phyloP scores from a whole-genome alignment of 345 rosid genomes.

The Eucalyptus cloeziana region DNA sequence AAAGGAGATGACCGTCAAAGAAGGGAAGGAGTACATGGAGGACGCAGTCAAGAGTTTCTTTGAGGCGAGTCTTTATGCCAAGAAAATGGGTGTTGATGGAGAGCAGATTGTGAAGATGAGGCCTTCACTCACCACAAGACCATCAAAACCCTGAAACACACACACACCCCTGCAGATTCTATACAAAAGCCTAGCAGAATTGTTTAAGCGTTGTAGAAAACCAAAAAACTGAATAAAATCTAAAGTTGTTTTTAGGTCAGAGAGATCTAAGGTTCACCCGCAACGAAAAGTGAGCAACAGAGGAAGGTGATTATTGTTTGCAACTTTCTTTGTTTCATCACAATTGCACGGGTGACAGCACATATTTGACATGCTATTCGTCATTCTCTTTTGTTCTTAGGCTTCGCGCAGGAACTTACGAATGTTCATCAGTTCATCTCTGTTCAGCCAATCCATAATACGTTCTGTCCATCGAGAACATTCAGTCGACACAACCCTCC shows the following conservation, averaged over 20 bases:
- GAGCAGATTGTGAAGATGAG: conserved; percentile 78
- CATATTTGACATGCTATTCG: background rate
- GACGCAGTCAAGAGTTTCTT: conserved; percentile 72
- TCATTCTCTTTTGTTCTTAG: background rate
- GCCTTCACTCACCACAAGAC: conserved; percentile 72
- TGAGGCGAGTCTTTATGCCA: conserved; percentile 48
- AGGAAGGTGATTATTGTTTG: background rate
- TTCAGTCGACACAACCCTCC: background rate
- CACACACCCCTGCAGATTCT: background rate
- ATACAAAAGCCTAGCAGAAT: background rate
- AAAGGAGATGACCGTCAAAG: conserved; percentile 63
- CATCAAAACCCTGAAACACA: conserved; percentile 3
- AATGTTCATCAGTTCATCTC: background rate
- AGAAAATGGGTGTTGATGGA: conserved; percentile 64
- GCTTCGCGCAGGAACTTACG: background rate
- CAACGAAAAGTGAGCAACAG: background rate
- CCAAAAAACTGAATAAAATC: background rate
- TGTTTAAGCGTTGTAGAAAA: background rate
- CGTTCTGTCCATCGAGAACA: background rate
- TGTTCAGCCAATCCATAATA: background rate
- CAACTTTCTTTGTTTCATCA: background rate
- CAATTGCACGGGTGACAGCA: background rate
- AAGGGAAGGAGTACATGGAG: conserved; percentile 81
- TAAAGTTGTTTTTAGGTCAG: fast-evolving
- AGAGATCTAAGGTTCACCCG: background rate